Percentiles rank a stretch among this genome's conserved stretches.
Evolutionary conservation across 176 grass and related monocot species (phyloP).

Genomic region (Poa annua): DNA sequence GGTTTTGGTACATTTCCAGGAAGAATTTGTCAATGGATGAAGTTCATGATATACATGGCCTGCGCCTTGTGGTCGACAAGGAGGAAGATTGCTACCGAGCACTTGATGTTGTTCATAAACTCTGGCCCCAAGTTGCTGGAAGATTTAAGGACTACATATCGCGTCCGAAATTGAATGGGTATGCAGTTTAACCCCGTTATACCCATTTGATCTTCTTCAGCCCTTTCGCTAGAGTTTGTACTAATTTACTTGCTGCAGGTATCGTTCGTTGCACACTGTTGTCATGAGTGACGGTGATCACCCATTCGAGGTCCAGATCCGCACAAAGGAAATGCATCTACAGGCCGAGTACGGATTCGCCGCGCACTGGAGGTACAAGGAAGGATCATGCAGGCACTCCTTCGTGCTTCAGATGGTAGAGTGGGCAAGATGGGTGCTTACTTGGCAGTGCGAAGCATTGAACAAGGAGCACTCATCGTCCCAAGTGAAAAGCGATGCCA

Average conservation of each 20-base stretch:
- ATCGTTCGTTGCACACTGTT: constrained; percentile 78
- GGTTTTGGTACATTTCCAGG: constrained; percentile 45
- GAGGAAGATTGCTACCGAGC: constrained; percentile 84
- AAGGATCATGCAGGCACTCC: constrained; percentile 65
- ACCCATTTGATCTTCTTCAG: neutral
- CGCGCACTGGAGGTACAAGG: constrained; percentile 96
- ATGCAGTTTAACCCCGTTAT: neutral
- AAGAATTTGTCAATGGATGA: constrained; percentile 81
- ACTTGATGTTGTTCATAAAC: constrained; percentile 67
- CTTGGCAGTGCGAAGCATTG: constrained; percentile 79
- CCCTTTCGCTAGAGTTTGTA: neutral
- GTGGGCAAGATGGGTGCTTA: constrained; percentile 88
- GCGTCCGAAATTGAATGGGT: constrained; percentile 87
- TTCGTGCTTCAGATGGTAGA: constrained; percentile 92
- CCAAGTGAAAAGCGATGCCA: constrained; percentile 27
- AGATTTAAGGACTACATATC: constrained; percentile 93
- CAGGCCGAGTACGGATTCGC: constrained; percentile 93
- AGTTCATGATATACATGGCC: constrained; percentile 91
- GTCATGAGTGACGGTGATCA: constrained; percentile 56
- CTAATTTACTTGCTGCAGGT: constrained; percentile 60
- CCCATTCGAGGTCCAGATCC: constrained; percentile 92
- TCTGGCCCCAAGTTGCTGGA: constrained; percentile 69
- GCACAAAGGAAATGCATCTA: constrained; percentile 89
- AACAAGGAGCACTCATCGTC: constrained; percentile 42
- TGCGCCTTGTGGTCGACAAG: constrained; percentile 84